phyloP scores from a whole-genome alignment of 345 rosid genomes.

The Hibiscus tridactylites region DNA sequence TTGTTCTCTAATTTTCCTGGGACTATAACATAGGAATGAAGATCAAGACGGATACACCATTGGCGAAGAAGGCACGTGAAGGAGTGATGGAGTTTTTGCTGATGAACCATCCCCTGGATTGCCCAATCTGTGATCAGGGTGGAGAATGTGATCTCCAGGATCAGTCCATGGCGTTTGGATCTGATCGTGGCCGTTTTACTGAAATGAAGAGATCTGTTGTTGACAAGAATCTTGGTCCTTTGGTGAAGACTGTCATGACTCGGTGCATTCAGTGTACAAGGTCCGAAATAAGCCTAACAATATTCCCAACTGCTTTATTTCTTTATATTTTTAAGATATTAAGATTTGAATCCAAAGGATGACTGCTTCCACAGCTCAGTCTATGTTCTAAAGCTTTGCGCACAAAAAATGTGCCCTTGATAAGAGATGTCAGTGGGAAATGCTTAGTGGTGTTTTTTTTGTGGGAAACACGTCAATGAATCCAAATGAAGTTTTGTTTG shows the following conservation, averaged over 20 bases:
- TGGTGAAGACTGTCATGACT: conserved; percentile 99
- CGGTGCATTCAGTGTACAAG: conserved; percentile 98
- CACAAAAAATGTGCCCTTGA: too few species aligned
- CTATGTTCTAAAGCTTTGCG: too few species aligned
- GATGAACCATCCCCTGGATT: conserved; percentile 97
- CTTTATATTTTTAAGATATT: background rate
- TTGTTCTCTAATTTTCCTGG: background rate
- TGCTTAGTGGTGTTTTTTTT: background rate
- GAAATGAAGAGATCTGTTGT: conserved; percentile 97
- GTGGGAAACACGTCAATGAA: background rate
- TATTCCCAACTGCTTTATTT: background rate
- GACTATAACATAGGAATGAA: conserved; percentile 62
- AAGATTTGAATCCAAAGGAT: background rate
- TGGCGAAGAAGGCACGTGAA: conserved; percentile 96
- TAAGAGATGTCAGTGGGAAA: too few species aligned
- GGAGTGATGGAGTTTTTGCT: conserved; percentile 97
- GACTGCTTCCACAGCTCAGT: too few species aligned
- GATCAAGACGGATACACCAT: conserved; percentile 89
- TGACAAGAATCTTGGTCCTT: conserved; percentile 95
- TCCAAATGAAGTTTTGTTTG: background rate
- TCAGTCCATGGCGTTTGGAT: conserved; percentile 99
- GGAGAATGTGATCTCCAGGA: conserved; percentile 99
- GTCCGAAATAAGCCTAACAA: conserved; percentile 25
- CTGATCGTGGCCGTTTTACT: conserved; percentile 95
- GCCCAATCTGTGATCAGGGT: conserved; percentile 98